A percentile compares a stretch with the other conserved stretches of the same genome.
phyloP scores from a whole-genome alignment of 176 grass and related monocot genomes.

The Neostapfia colusana region DNA sequence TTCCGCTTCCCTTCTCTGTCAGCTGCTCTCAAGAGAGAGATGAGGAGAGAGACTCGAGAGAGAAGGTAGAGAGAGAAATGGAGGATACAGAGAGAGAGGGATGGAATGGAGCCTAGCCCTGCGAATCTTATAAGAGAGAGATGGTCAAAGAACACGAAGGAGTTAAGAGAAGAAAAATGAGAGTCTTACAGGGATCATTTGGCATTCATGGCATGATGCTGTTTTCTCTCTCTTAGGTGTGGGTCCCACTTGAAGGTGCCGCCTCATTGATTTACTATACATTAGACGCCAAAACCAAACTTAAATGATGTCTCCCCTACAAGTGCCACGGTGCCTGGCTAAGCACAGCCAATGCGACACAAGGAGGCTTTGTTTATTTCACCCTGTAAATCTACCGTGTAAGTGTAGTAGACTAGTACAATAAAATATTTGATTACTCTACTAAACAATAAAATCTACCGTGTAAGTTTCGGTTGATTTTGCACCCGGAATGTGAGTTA shows the following conservation, averaged over 20 bases:
- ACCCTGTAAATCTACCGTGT: too few relatives aligned
- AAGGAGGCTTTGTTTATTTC: neutral
- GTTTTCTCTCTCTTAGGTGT: neutral
- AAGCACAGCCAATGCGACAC: neutral
- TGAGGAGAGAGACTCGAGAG: neutral
- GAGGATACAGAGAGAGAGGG: neutral
- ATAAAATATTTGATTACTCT: neutral
- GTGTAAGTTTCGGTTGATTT: too few relatives aligned
- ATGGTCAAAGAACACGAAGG: slow-evolving; percentile 37
- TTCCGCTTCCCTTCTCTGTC: neutral
- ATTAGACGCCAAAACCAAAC: slow-evolving; percentile 34
- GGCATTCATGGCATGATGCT: slow-evolving; percentile 23
- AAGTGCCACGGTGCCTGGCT: neutral
- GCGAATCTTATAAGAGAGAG: slow-evolving; percentile 45
- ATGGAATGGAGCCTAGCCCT: neutral
- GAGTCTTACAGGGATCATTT: slow-evolving; percentile 22
- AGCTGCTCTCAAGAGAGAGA: neutral
- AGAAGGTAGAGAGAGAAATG: neutral
- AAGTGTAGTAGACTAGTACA: neutral
- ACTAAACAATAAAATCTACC: too few relatives aligned
- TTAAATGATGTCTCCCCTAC: slow-evolving; percentile 34
- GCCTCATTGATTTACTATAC: too few relatives aligned
- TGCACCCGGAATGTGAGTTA: too few relatives aligned
- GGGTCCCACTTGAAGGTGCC: too few relatives aligned
- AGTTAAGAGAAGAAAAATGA: neutral